Base-by-base conservation (phyloP, 2,329 filamentous ascomycete genomes). In the Tolypocladium cylindrosporum region DNA sequence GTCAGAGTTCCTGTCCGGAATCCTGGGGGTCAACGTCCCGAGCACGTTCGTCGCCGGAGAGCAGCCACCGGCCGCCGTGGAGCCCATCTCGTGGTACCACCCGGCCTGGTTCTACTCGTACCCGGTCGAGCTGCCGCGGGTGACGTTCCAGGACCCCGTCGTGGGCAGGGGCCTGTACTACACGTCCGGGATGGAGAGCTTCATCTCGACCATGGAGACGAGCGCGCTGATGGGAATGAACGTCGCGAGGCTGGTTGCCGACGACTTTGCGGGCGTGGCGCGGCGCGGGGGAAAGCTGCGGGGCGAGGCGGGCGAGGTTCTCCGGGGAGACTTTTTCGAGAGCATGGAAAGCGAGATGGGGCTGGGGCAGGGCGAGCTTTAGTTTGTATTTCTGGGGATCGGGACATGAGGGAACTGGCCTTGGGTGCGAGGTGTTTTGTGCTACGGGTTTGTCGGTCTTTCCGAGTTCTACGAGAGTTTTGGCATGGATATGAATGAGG, bases 201-300 rank as follows among this genome's bases (percentile, higher is more conserved):
- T 99, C 70, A 95, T 97, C 64, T 94, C 89, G 11, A 96, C 91
- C 0, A 97, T 99, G 94, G 94, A 99, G 77, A 97, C 94, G 8
- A 96, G 87, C 70, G 89, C 90, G 1, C 73, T 97, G 64, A 94
- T 94, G 85, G 94, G 94, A 0, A 90, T 83, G 81, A 94, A 94
- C 68, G 86, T 94, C 24, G 90, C 90, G 10, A 80, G 79, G 61
- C 74, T 94, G 57, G 77, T 93, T 52, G 78, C 85, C 0, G 83
- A 92, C 65, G 82, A 82, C 55, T 84, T 66, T 70, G 62, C 71
- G 61, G 65, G 68, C 54, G 61, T 65, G 27, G 9, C 19, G 19
- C 48, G 43, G 34, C 58, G 58, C n/a, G 50, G 37, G 8, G 51
- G 27, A 0, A 2, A 9, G 54, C 24, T 16, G 53, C 13, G 37